Evolutionary conservation across 2,329 filamentous ascomycete species (phyloP).

Genomic region (Aspergillus intermedius): DNA sequence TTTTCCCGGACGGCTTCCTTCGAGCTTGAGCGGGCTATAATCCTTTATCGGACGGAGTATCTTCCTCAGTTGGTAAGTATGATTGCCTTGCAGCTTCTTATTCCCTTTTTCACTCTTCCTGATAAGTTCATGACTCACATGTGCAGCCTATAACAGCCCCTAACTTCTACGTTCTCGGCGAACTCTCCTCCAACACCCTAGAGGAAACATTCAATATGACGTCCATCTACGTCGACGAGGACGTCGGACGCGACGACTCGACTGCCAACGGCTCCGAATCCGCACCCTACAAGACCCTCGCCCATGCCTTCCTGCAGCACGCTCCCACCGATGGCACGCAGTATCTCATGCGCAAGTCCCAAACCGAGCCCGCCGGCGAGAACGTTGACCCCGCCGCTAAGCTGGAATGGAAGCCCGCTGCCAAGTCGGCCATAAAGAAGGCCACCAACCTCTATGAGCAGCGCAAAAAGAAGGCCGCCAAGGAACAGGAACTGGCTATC

Average conservation of each 20-base stretch:
- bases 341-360: slow-evolving; percentile 64
- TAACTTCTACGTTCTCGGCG: not conserved
- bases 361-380: slow-evolving; percentile 53
- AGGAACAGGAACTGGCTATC: slow-evolving; percentile 66
- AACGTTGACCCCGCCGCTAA: slow-evolving; percentile 59
- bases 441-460: slow-evolving; percentile 66
- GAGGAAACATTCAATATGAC: slow-evolving; percentile 22
- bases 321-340: slow-evolving; percentile 51
- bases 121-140: slow-evolving; percentile 12
- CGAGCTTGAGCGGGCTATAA: not conserved
- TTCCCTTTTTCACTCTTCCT: not conserved
- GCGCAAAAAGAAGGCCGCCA: slow-evolving; percentile 77
- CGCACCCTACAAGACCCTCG: slow-evolving; percentile 74
- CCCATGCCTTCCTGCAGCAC: slow-evolving; percentile 69
- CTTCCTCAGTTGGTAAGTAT: not conserved
- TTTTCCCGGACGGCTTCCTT: not conserved
- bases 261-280: slow-evolving; percentile 62
- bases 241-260: slow-evolving; percentile 64
- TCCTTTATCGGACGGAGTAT: not conserved
- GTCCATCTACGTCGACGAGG: slow-evolving; percentile 71
- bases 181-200: not conserved
- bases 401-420: slow-evolving; percentile 70
- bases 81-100: not conserved
- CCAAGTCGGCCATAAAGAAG: slow-evolving; percentile 82
- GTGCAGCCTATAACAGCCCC: not conserved